Conservation (phyloP, 202 grass and related monocot genomes). For the Saccharum hybrid region DNA sequence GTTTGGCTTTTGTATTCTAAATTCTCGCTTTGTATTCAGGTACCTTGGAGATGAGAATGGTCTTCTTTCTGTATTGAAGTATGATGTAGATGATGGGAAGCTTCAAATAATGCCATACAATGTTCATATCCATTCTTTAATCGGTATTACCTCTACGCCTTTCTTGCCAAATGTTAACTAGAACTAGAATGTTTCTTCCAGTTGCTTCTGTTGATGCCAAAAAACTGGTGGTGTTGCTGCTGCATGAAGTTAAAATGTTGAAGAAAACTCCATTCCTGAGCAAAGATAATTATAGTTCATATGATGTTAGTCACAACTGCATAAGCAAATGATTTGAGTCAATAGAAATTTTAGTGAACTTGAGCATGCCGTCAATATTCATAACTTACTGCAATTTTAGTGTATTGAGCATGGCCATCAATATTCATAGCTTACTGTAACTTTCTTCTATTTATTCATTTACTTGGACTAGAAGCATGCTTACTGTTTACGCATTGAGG, state of each 20-base stretch:
- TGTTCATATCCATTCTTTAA: slow-evolving; percentile 61
- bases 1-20: slow-evolving; percentile 26
- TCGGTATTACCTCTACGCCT: slow-evolving; percentile 48
- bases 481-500: neutral
- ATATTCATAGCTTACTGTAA: neutral
- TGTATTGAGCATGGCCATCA: neutral
- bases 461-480: slow-evolving; percentile 17
- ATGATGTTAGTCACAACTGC: slow-evolving; percentile 1
- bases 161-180: slow-evolving; percentile 6
- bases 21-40: slow-evolving; percentile 54
- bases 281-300: slow-evolving; percentile 28
- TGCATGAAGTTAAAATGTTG: slow-evolving; percentile 20
- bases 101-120: slow-evolving; percentile 83
- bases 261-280: slow-evolving; percentile 12
- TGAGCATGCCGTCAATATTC: neutral
- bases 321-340: slow-evolving; percentile 33
- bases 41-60: slow-evolving; percentile 98
- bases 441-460: neutral
- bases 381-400: neutral
- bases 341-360: slow-evolving; percentile 19
- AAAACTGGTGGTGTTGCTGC: neutral
- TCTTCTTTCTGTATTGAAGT: slow-evolving; percentile 85
- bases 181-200: slow-evolving; percentile 15
- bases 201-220: slow-evolving; percentile 29
- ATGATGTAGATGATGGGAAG: slow-evolving; percentile 79